A percentile compares a stretch with the other conserved stretches of the same genome.
phyloP scores from a whole-genome alignment of 2,329 filamentous ascomycete genomes.

The Aspergillus sp. region DNA sequence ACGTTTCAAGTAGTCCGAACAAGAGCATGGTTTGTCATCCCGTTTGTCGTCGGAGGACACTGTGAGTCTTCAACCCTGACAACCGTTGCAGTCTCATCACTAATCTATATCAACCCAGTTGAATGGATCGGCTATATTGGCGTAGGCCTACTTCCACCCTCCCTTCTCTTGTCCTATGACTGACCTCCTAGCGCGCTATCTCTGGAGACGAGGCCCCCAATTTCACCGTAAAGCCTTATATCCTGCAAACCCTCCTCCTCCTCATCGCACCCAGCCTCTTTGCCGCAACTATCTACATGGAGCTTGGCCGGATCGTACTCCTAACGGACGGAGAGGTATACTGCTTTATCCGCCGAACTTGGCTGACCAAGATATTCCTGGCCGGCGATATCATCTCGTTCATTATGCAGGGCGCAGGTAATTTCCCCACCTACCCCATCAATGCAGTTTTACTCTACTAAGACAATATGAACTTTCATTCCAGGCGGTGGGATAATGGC shows the following conservation, averaged over 20 bases:
- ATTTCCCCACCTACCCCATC: not conserved
- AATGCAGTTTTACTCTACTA: not conserved
- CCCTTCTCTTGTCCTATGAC: not conserved
- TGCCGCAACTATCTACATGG: constrained; percentile 18
- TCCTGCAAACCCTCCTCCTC: constrained; percentile 13
- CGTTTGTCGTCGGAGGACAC: constrained; percentile 1
- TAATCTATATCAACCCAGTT: not conserved
- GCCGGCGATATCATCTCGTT: constrained; percentile 17
- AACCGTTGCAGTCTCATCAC: not conserved
- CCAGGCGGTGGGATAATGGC: constrained; percentile 14
- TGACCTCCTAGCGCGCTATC: constrained; percentile 4
- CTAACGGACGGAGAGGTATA: constrained; percentile 2
- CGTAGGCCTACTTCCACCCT: not conserved
- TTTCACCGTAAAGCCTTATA: not conserved
- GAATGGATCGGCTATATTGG: constrained; percentile 4
- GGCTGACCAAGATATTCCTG: constrained; percentile 15
- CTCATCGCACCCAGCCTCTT: constrained; percentile 8
- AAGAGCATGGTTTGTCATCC: not conserved
- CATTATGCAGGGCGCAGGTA: constrained; percentile 14
- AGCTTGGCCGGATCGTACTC: constrained; percentile 8
- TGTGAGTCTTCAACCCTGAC: not conserved
- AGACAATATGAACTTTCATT: not conserved
- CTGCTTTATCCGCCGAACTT: not conserved
- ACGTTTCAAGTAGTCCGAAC: not conserved
- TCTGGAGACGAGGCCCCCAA: not conserved